Base-by-base conservation (phyloP, 2,329 filamentous ascomycete species). In the Sporothrix brasiliensis region DNA sequence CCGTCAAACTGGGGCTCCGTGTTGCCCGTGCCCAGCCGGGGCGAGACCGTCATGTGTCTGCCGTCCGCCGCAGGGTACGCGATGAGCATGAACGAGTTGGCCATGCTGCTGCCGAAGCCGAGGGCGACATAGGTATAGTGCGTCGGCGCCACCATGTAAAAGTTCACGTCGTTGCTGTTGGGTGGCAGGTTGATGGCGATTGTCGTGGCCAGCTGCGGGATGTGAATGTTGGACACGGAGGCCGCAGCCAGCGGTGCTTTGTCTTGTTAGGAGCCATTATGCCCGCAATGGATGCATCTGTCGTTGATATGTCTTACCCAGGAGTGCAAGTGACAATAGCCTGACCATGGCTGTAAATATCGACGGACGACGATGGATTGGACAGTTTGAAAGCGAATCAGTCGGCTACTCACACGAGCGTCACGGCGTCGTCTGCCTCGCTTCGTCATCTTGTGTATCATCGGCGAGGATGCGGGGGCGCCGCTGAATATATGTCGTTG, bases 141-240 rank as follows among this genome's bases (percentile, higher is more conserved):
- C 49, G 75, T 65, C 21, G 75, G 74, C 4, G 75, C 71, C 2
- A 68, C 56, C 56, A 77, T 53, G 61, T 73, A 76, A 53, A 77
- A 75, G 74, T 76, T 77, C 73, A 77, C 70, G 56, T 77, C 75
- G 34, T 75, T 69, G 0, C 75, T 74, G 65, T 72, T 61, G 10
- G 73, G 69, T 11, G 74, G 72, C 21, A 77, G 41, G 70, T 77
- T 75, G 70, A 77, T 65, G 65, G 73, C 68, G 54, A 76, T 71
- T 13, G 73, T 72, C 52, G 73, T 77, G 72, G 74, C 71, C 53
- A 72, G 71, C 34, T 76, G 74, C 3, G 68, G 69, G 52, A 75
- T 71, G 63, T 73, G 73, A 50, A 76, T 54, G 2, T 73, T 75
- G 4, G 75, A 75, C 13, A 73, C 71, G 4, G 72, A 71, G 4